Conservation (phyloP, 208 protist genomes). For the Trypanosoma platydactyli region DNA sequence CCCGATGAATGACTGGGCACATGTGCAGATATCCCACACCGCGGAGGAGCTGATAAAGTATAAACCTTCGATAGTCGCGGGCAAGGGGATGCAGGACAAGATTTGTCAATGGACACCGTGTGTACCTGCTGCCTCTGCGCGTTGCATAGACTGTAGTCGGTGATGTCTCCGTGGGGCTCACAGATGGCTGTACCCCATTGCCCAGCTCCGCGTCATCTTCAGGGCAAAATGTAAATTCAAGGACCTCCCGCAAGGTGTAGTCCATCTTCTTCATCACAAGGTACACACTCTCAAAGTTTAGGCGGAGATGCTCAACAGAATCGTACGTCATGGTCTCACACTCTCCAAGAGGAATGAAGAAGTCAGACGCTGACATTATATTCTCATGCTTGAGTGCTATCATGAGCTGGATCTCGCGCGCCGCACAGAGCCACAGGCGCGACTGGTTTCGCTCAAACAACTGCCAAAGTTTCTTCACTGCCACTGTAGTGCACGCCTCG, state of each 20-base stretch:
- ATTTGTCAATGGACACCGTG: slow-evolving; percentile 41
- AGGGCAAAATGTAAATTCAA: slow-evolving; percentile 47
- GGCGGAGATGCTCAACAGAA: slow-evolving; percentile 48
- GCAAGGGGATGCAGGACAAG: slow-evolving; percentile 89
- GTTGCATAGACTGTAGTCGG: not conserved
- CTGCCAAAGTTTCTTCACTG: slow-evolving; percentile 74
- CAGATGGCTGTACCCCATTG: not conserved
- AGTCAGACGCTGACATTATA: slow-evolving; percentile 74
- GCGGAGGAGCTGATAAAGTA: slow-evolving; percentile 96
- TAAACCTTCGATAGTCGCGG: slow-evolving; percentile 96
- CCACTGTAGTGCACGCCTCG: slow-evolving; percentile 62
- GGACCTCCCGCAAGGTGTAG: slow-evolving; percentile 84
- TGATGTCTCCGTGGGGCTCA: not conserved
- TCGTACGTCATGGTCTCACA: slow-evolving; percentile 72
- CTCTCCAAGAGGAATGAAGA: slow-evolving; percentile 83
- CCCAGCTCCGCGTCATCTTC: not conserved
- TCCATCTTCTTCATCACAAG: slow-evolving; percentile 90
- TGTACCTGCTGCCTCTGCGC: not conserved
- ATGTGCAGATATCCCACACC: slow-evolving; percentile 94
- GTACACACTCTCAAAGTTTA: slow-evolving; percentile 81
- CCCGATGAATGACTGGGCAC: slow-evolving; percentile 88
- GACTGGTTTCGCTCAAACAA: slow-evolving; percentile 80
- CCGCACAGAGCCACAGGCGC: slow-evolving; percentile 85
- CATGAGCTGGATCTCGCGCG: slow-evolving; percentile 85
- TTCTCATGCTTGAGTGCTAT: slow-evolving; percentile 82